A percentile compares a stretch with the other conserved stretches of the same genome.
Conservation (phyloP, 305 asterid genomes). For the Plantago lanceolata region DNA sequence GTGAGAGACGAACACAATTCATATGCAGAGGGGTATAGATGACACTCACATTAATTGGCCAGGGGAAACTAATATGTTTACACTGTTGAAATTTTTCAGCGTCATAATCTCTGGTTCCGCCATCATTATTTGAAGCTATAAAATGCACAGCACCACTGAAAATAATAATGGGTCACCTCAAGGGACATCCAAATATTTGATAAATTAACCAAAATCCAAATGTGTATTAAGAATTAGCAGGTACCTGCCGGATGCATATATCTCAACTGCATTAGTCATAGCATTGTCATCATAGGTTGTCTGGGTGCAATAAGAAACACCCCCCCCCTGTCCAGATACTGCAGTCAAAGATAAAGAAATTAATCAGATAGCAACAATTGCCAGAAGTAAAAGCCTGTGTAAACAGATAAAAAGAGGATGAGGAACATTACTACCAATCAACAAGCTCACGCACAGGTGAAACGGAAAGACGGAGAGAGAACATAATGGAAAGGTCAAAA, state of each 20-base stretch:
- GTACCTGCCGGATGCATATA: slow-evolving; percentile 69
- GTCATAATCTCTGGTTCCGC: slow-evolving; percentile 84
- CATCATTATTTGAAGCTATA: slow-evolving; percentile 78
- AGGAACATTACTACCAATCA: not conserved
- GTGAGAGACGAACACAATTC: not conserved
- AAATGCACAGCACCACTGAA: slow-evolving; percentile 87
- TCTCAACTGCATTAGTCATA: slow-evolving; percentile 89
- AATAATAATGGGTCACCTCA: slow-evolving; percentile 24
- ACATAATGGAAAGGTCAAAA: too few relatives aligned
- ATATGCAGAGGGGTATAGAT: not conserved
- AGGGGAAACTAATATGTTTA: slow-evolving; percentile 60
- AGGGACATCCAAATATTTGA: slow-evolving; percentile 18
- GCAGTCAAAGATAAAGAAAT: slow-evolving; percentile 27
- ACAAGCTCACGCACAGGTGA: not conserved
- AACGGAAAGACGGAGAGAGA: not conserved
- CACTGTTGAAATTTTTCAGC: slow-evolving; percentile 70
- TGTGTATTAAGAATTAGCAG: slow-evolving; percentile 7
- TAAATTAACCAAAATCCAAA: not conserved
- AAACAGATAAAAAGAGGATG: not conserved
- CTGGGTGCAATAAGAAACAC: slow-evolving; percentile 79
- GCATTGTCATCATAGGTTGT: slow-evolving; percentile 31
- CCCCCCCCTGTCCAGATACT: slow-evolving; percentile 82
- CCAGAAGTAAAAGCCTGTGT: not conserved
- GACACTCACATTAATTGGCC: slow-evolving; percentile 92
- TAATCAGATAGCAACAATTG: slow-evolving; percentile 5